Conservation (phyloP, 2,329 filamentous ascomycete species). For the Lecanicillium sp. region DNA sequence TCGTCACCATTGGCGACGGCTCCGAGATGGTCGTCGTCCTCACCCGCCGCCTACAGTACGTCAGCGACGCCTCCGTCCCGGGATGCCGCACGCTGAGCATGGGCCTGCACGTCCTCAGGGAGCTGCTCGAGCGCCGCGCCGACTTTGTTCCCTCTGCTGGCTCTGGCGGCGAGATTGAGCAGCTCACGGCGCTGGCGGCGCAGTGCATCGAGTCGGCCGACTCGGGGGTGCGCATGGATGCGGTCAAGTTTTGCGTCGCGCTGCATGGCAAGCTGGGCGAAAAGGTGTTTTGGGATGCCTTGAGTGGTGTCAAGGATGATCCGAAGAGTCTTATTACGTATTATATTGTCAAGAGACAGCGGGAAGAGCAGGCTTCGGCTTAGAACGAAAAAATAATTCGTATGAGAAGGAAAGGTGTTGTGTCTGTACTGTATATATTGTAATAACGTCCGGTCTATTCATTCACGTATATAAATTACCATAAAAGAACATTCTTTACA, state of each 20-base stretch:
- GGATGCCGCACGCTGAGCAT: constrained; percentile 50
- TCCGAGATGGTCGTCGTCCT: constrained; percentile 51
- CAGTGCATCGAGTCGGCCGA: constrained; percentile 53
- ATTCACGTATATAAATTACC: too few relatives aligned
- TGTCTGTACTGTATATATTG: too few relatives aligned
- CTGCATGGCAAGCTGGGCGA: constrained; percentile 58
- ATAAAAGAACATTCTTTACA: too few relatives aligned
- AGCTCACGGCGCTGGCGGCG: constrained; percentile 42
- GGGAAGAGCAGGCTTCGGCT: constrained; percentile 31
- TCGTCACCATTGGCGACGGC: constrained; percentile 58
- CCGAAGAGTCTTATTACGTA: constrained; percentile 73
- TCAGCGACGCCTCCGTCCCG: constrained; percentile 32
- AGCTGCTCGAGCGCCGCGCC: constrained; percentile 44
- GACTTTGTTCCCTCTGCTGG: constrained; percentile 41
- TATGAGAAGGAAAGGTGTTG: too few relatives aligned
- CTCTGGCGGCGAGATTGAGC: constrained; percentile 43
- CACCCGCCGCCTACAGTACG: constrained; percentile 35
- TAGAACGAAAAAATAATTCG: too few relatives aligned
- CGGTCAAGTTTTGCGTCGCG: constrained; percentile 71
- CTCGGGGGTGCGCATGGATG: constrained; percentile 62
- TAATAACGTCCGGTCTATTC: too few relatives aligned
- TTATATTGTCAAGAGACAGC: constrained; percentile 66
- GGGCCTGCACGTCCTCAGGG: constrained; percentile 55
- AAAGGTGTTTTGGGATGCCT: constrained; percentile 56
- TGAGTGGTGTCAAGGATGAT: constrained; percentile 60